A percentile compares a stretch with the other conserved stretches of the same genome.
phyloP scores from a whole-genome alignment of 257 asterid species.

The Ophiorrhiza pumila region DNA sequence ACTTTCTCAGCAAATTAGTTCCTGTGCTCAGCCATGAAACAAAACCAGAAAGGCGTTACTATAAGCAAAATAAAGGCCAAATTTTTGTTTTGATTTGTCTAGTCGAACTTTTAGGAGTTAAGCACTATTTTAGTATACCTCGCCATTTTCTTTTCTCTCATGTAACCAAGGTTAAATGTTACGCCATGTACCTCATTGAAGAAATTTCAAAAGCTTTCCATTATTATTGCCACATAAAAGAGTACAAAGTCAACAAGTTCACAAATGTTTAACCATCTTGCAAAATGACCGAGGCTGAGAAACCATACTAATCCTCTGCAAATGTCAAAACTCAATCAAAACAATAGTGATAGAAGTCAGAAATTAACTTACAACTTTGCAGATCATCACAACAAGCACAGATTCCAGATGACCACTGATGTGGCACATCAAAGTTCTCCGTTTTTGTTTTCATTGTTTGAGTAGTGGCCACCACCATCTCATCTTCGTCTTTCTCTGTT shows the following conservation, averaged over 20 bases:
- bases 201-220: not conserved
- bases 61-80: not conserved
- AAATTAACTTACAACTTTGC: slow-evolving; percentile 87
- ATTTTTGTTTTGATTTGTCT: not conserved
- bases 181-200: not conserved
- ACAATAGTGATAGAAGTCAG: slow-evolving; percentile 37
- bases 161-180: not conserved
- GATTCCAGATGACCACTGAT: slow-evolving; percentile 90
- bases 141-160: not conserved
- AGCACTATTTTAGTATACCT: not conserved
- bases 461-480: slow-evolving; percentile 30
- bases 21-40: not conserved
- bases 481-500: slow-evolving; percentile 34
- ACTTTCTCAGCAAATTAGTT: not conserved
- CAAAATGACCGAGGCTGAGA: not conserved
- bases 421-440: slow-evolving; percentile 32
- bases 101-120: not conserved
- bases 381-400: slow-evolving; percentile 96
- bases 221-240: not conserved
- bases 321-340: not conserved
- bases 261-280: not conserved
- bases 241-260: not conserved
- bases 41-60: not conserved
- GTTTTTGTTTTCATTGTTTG: slow-evolving; percentile 21
- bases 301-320: not conserved